Evolutionary conservation across 2,329 filamentous ascomycete species (phyloP), one percentile per base, ranked within the genome.

Genomic region (Ascochyta pisi): DNA sequence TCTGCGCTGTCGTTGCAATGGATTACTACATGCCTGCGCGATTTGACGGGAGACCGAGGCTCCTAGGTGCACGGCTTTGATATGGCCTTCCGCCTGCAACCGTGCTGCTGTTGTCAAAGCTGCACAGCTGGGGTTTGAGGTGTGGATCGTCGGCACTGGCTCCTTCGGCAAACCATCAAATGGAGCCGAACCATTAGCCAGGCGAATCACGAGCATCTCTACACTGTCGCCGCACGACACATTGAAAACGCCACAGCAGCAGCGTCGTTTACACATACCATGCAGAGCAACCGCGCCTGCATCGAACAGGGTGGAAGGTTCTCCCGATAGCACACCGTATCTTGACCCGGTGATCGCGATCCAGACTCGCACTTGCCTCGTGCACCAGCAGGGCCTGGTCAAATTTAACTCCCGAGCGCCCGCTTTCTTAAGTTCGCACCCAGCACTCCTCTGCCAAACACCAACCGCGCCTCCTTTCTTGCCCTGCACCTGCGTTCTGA

Each of bases 401-500:
- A 52, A 57, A 45, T 57, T 53, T 54, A 54, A 54, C 43, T 45
- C 29, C 40, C 48, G 44, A 49, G 34, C 22, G 49, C 48, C 54
- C 54, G 49, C 54, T 52, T 49, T 39, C 40, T 45, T 42, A 39
- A 49, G 13, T 39, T 46, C 33, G 26, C 48, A 48, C 44, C 4
- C 10, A 13, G 44, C 37, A 43, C 47, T 26, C 44, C 48, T 57
- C 29, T 46, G 24, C 41, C 48, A 57, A 44, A 51, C 48, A 26
- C 40, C 29, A 39, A 45, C 39, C 26, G 49, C 48, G 35, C 39
- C 49, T 57, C 39, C 39, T 41, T 45, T 49, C 19, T 37, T 45
- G 48, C 46, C 47, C 60, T 63, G 50, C 60, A 35, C 48, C 51
- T 55, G 43, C 41, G 40, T 48, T 55, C 53, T 35, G 49, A 57